Conservation (phyloP, 2,329 filamentous ascomycete species). For the Alternaria hordeiaustralica region DNA sequence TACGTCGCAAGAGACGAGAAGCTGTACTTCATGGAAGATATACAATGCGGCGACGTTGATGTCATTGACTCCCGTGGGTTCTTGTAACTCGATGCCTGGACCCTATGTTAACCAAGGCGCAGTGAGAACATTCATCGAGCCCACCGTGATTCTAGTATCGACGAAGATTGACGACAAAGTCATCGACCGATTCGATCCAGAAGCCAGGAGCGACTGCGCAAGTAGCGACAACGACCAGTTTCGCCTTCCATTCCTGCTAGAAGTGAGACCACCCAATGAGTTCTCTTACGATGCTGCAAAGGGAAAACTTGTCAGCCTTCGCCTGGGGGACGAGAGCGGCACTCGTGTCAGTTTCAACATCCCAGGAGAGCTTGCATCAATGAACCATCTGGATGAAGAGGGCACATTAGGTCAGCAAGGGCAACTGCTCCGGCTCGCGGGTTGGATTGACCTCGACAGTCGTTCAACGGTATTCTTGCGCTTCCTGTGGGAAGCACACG, state of each 20-base stretch:
- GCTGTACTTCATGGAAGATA: slow-evolving; percentile 79
- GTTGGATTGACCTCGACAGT: slow-evolving; percentile 77
- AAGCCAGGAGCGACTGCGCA: slow-evolving; percentile 44
- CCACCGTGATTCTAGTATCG: slow-evolving; percentile 66
- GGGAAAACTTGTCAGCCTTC: slow-evolving; percentile 68
- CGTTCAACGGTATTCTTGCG: slow-evolving; percentile 63
- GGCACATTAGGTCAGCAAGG: slow-evolving; percentile 65
- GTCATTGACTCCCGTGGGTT: slow-evolving; percentile 57
- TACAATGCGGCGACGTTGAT: slow-evolving; percentile 71
- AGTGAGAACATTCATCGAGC: slow-evolving; percentile 69
- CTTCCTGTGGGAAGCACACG: neutral
- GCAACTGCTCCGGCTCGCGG: slow-evolving; percentile 71
- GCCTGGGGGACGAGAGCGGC: slow-evolving; percentile 57
- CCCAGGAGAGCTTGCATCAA: slow-evolving; percentile 59
- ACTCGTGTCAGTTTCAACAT: slow-evolving; percentile 65
- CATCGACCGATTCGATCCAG: slow-evolving; percentile 54
- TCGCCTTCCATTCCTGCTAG: slow-evolving; percentile 66
- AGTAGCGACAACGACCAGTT: slow-evolving; percentile 53
- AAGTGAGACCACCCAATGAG: slow-evolving; percentile 72
- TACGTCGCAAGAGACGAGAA: slow-evolving; percentile 74
- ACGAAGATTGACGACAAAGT: slow-evolving; percentile 61
- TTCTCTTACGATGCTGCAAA: slow-evolving; percentile 73
- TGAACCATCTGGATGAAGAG: slow-evolving; percentile 50
- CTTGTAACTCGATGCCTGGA: too few species aligned
- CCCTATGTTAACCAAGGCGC: neutral